Evolutionary conservation across 1,139 yeast genomes (phyloP).

Genomic region (Scheffersomyces illinoinensis): DNA sequence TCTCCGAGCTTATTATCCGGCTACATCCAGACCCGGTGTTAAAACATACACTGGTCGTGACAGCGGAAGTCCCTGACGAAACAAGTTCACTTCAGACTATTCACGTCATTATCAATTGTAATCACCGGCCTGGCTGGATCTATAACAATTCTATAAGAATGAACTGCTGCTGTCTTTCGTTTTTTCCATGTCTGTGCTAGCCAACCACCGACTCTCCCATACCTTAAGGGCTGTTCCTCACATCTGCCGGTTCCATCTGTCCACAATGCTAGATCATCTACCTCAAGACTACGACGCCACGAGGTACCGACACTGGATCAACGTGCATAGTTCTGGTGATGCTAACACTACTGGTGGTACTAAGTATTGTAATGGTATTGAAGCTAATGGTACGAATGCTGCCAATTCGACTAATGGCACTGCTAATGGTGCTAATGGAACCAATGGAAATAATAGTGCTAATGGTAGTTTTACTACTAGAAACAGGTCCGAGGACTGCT

Average conservation of each 20-base stretch:
- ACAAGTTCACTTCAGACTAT: not conserved
- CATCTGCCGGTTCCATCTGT: not conserved
- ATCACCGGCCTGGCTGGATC: not conserved
- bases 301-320: slow-evolving; percentile 3
- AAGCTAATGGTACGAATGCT: too few species aligned
- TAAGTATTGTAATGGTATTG: not conserved
- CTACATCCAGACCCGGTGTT: not conserved
- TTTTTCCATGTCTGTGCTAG: not conserved
- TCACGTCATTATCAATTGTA: not conserved
- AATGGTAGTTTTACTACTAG: not conserved
- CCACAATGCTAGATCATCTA: not conserved
- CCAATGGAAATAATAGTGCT: too few species aligned
- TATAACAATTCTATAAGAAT: not conserved
- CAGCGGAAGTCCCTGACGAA: not conserved
- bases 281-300: slow-evolving; percentile 2
- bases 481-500: not conserved
- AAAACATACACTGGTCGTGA: too few species aligned
- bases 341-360: not conserved
- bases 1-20: not conserved
- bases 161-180: not conserved
- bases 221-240: not conserved
- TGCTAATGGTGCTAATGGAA: too few species aligned
- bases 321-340: not conserved
- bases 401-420: too few species aligned
- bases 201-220: not conserved